A percentile compares a stretch with the other conserved stretches of the same genome.
Evolutionary conservation across 345 rosid species (phyloP).

Genomic region (Bruguiera parviflora): DNA sequence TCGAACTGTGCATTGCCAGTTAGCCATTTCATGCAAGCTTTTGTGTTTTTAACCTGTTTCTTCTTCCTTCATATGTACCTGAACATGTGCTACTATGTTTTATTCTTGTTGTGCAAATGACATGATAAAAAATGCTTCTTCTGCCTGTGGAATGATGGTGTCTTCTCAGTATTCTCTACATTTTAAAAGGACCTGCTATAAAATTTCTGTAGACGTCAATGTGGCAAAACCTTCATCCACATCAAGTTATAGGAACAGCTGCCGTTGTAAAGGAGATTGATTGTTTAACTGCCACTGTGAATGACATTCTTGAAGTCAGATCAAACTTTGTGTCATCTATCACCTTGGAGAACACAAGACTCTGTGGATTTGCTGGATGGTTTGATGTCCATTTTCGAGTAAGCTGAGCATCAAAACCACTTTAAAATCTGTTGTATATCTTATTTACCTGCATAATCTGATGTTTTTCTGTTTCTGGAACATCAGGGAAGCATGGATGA

Average conservation of each 20-base stretch:
- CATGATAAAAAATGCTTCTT: slow-evolving; percentile 1
- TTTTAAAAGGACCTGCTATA: slow-evolving; percentile 3
- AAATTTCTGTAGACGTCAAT: slow-evolving; percentile 59
- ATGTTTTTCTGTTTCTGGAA: slow-evolving; percentile 10
- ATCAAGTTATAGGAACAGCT: slow-evolving; percentile 75
- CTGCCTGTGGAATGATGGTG: background rate
- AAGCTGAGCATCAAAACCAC: slow-evolving; percentile 31
- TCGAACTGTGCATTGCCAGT: background rate
- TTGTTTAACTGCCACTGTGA: slow-evolving; percentile 71
- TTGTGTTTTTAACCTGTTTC: background rate
- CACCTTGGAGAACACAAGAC: slow-evolving; percentile 40
- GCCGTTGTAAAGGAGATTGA: slow-evolving; percentile 77
- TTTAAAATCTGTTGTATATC: background rate
- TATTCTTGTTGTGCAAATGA: background rate
- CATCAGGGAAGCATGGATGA: slow-evolving; percentile 72
- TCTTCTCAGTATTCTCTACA: background rate
- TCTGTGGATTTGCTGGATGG: slow-evolving; percentile 94
- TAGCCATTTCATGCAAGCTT: background rate
- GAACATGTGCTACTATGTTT: background rate
- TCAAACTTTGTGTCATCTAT: slow-evolving; percentile 57
- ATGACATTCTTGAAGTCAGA: slow-evolving; percentile 63
- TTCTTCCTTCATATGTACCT: background rate
- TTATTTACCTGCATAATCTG: background rate
- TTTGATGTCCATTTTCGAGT: slow-evolving; percentile 95
- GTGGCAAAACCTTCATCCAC: slow-evolving; percentile 93